Conservation (phyloP, 495 filamentous ascomycete species). For the Aspergillus cavernicola region DNA sequence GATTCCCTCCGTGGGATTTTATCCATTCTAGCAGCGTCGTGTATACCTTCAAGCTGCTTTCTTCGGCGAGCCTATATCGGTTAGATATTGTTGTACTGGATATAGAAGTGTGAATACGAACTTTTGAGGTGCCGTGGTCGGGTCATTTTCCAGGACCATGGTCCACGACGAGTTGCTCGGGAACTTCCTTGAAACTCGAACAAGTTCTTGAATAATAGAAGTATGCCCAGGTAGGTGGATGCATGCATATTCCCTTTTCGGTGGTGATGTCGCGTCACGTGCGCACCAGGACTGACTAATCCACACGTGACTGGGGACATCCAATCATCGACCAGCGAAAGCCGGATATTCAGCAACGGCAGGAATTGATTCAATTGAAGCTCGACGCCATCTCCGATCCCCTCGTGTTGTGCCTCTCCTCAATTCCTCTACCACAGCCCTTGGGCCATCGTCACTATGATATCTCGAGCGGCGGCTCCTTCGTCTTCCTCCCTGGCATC, state of each 20-base stretch:
- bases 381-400: constrained; percentile 17
- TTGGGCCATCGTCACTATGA: constrained; percentile 43
- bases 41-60: constrained; percentile 27
- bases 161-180: no score
- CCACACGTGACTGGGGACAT: constrained; percentile 23
- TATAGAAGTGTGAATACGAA: not conserved
- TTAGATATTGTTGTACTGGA: not conserved
- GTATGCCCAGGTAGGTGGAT: not conserved
- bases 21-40: constrained; percentile 41
- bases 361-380: constrained; percentile 45
- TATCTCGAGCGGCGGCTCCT: constrained; percentile 50
- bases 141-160: no score
- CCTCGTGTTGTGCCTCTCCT: constrained; percentile 21
- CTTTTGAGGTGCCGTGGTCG: not conserved
- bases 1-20: constrained; percentile 34
- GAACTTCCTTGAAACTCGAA: not conserved
- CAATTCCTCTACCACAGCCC: constrained; percentile 21
- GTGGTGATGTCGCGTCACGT: constrained; percentile 2
- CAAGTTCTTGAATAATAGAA: not conserved
- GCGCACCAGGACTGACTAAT: constrained; percentile 17
- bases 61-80: not conserved
- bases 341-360: constrained; percentile 47
- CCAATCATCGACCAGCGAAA: constrained; percentile 42
- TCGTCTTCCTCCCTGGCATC: constrained; percentile 47
- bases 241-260: constrained; percentile 3